A percentile compares a stretch with the other conserved stretches of the same genome.
phyloP scores from a whole-genome alignment of 495 filamentous ascomycete species.

The Tuber aestivum region DNA sequence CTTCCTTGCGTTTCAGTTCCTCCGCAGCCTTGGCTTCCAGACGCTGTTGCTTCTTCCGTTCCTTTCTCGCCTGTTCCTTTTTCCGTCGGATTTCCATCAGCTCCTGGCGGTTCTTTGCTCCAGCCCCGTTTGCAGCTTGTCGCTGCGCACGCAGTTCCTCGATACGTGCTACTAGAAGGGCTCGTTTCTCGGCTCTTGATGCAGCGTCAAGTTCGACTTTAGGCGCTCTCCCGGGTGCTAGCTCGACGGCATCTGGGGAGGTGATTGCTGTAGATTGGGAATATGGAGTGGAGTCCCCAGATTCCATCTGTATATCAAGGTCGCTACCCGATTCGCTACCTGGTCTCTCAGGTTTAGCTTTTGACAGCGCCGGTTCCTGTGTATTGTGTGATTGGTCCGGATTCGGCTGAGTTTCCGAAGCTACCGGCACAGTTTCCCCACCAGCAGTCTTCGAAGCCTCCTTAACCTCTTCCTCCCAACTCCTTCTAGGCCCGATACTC shows the following conservation, averaged over 20 bases:
- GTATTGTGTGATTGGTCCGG: conserved; percentile 38
- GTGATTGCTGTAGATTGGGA: conserved; percentile 43
- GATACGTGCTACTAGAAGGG: conserved; percentile 71
- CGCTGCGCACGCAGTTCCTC: conserved; percentile 71
- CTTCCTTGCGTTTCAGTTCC: conserved; percentile 60
- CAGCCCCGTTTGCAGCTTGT: conserved; percentile 74
- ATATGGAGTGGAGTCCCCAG: conserved; percentile 44
- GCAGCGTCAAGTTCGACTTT: conserved; percentile 63
- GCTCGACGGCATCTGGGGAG: conserved; percentile 13
- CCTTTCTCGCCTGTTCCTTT: conserved; percentile 77
- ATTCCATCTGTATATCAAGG: conserved; percentile 28
- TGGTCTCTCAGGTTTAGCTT: not conserved
- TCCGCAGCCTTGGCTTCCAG: conserved; percentile 70
- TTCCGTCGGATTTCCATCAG: conserved; percentile 80
- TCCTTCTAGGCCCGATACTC: conserved; percentile 24
- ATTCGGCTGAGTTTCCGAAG: not conserved
- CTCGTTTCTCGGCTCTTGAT: conserved; percentile 55
- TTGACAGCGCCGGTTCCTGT: not conserved
- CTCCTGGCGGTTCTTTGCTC: conserved; percentile 75
- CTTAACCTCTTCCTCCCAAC: conserved; percentile 48
- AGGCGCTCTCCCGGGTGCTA: conserved; percentile 62
- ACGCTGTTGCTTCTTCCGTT: conserved; percentile 76
- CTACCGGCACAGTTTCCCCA: conserved; percentile 8
- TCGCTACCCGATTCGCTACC: conserved; percentile 11
- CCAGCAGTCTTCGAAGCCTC: conserved; percentile 44